A percentile compares a stretch with the other conserved stretches of the same genome.
Conservation (phyloP, 768 basidiomycete species). For the Pulveroboletus frians region DNA sequence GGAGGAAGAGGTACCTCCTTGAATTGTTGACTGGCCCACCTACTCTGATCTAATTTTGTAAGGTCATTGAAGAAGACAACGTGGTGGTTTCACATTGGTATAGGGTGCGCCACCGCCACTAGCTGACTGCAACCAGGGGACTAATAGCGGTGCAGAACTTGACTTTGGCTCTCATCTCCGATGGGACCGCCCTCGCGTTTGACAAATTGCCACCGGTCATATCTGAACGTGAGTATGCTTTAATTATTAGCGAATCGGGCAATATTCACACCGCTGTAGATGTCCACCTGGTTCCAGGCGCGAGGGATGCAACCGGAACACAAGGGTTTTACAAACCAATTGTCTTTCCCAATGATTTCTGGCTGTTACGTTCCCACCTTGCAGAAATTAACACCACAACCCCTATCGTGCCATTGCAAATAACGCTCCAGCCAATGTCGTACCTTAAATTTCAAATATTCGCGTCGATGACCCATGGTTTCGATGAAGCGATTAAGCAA, state of each 20-base stretch:
- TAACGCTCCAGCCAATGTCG: constrained; percentile 82
- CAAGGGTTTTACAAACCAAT: constrained; percentile 81
- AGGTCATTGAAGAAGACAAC: constrained; percentile 39
- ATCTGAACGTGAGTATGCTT: constrained; percentile 49
- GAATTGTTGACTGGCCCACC: neutral
- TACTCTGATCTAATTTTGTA: constrained; percentile 7
- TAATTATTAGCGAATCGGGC: neutral
- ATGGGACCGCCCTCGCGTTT: constrained; percentile 51
- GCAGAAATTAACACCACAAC: constrained; percentile 84
- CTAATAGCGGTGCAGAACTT: constrained; percentile 55
- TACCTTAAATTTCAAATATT: constrained; percentile 86
- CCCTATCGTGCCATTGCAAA: constrained; percentile 66
- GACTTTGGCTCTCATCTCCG: constrained; percentile 80
- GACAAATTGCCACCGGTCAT: constrained; percentile 54
- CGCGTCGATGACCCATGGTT: constrained; percentile 78
- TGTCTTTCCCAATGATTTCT: constrained; percentile 92
- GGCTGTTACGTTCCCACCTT: constrained; percentile 81
- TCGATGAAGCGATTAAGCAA: constrained; percentile 80
- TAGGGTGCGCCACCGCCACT: constrained; percentile 38
- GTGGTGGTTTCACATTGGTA: constrained; percentile 84
- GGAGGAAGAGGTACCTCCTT: constrained; percentile 43
- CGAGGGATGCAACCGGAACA: constrained; percentile 60
- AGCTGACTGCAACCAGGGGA: neutral
- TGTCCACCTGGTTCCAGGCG: constrained; percentile 52
- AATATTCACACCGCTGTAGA: constrained; percentile 39